Evolutionary conservation across 768 basidiomycete genomes (phyloP), one percentile per base, ranked within the genome.

Genomic region (Tricholoma saponaceum): DNA sequence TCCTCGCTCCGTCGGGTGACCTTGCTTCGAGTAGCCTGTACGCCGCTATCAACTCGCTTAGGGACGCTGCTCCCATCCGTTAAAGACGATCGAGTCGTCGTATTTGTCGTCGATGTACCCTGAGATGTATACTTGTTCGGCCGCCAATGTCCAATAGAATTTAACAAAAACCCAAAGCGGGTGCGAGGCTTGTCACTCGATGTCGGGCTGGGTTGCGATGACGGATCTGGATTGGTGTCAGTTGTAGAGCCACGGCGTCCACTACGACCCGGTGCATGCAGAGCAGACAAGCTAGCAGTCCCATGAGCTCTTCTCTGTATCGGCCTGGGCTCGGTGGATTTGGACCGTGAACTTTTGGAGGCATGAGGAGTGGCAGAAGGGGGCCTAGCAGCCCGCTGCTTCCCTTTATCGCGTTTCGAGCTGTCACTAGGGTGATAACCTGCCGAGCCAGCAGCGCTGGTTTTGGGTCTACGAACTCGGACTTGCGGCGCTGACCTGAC

Each of bases 1-100:
- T 84, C 84, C 58, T 79, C 82, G 62, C 83, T 84, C 54, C 76
- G 65, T 54, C 79, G 59, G 16, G 63, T 62, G 9, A 51, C 58
- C 12, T n/a, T 50, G 47, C 26, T 3, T 18, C 59, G 53, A n/a
- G 14, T 18, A 37, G 55, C 2, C 26, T 37, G 57, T 13, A 13
- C 18, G 22, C 18, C 23, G 23, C 30, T 39, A 22, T 35, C 0
- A 7, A 28, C 23, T 10, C 57, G 39, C 6, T 41, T 16, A 2
- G 12, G 26, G 2, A 30, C n/a, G n/a, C n/a, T 44, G 41, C 53
- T 26, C 30, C 32, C 47, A n/a, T 41, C 51, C 13, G 51, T 37
- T 5, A 57, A 8, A 6, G 55, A 30, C 3, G 58, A 55, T 9
- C 49, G n/a, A 5, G 41, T 37, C 4, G 58, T 39, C n/a, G 55